Conservation (phyloP, 768 basidiomycete genomes). For the Nevesoporus exiguus region DNA sequence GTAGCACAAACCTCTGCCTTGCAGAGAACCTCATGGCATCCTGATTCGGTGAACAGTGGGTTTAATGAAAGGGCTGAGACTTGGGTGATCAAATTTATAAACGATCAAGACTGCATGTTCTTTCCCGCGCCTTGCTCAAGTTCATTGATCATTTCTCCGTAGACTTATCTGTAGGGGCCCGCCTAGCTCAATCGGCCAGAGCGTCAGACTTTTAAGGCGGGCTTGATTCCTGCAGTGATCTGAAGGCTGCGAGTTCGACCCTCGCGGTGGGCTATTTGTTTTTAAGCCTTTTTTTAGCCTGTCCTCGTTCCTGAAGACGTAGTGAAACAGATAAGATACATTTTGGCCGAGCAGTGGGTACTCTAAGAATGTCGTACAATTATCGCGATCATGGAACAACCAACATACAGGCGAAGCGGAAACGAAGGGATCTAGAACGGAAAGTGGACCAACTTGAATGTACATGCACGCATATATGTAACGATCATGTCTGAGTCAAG, state of each 20-base stretch:
- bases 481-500: slow-evolving; percentile 6
- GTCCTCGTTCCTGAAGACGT: not conserved
- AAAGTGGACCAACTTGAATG: slow-evolving; percentile 1
- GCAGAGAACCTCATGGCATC: not conserved
- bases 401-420: slow-evolving; percentile 18
- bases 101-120: not conserved
- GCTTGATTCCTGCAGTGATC: slow-evolving; percentile 37
- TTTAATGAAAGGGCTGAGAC: too few species aligned
- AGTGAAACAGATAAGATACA: slow-evolving; percentile 12
- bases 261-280: slow-evolving; percentile 69
- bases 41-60: not conserved
- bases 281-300: slow-evolving; percentile 1
- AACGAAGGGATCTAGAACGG: slow-evolving; percentile 8
- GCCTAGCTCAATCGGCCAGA: slow-evolving; percentile 63
- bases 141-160: not conserved
- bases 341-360: slow-evolving; percentile 13
- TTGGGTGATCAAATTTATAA: too few species aligned
- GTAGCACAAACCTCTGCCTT: too few species aligned
- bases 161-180: slow-evolving; percentile 26
- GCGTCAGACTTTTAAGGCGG: slow-evolving; percentile 52
- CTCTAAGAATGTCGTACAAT: slow-evolving; percentile 22
- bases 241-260: slow-evolving; percentile 86
- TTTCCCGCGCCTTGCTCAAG: too few species aligned
- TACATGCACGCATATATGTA: slow-evolving; percentile 9
- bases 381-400: slow-evolving; percentile 11